Percentiles rank a stretch among this genome's conserved stretches.
Evolutionary conservation across 352 stramenopile genomes (phyloP).

Genomic region (Phytophthora megakarya): DNA sequence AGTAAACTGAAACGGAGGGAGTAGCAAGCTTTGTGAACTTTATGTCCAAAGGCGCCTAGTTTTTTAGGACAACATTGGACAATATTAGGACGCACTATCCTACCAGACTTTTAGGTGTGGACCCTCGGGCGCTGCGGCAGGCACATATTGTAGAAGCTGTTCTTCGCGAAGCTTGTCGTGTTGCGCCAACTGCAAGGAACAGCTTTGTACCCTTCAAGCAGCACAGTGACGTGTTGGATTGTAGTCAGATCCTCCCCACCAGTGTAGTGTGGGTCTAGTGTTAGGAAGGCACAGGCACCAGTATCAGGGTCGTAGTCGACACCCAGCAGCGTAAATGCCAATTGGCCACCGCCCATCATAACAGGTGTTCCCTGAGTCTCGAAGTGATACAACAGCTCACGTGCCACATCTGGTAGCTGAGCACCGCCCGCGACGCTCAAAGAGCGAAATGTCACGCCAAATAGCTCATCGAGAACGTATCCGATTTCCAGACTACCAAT

Average conservation of each 20-base stretch:
- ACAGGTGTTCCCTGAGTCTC: slow-evolving; percentile 78
- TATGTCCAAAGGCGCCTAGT: too few relatives aligned
- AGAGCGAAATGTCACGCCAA: slow-evolving; percentile 73
- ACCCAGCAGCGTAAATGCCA: slow-evolving; percentile 84
- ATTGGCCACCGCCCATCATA: slow-evolving; percentile 84
- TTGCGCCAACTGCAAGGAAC: slow-evolving; percentile 72
- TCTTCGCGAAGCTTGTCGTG: slow-evolving; percentile 58
- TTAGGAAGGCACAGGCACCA: slow-evolving; percentile 76
- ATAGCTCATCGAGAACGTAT: slow-evolving; percentile 80
- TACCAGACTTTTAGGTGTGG: too few relatives aligned
- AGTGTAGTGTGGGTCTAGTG: slow-evolving; percentile 84
- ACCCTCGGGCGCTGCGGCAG: slow-evolving; percentile 63
- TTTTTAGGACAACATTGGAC: too few relatives aligned
- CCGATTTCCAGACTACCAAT: slow-evolving; percentile 88
- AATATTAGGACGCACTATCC: too few relatives aligned
- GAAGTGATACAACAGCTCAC: slow-evolving; percentile 79
- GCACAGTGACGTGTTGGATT: slow-evolving; percentile 66
- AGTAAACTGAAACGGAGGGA: too few relatives aligned
- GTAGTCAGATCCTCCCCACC: slow-evolving; percentile 64
- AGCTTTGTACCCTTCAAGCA: slow-evolving; percentile 79
- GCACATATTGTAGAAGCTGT: slow-evolving; percentile 80
- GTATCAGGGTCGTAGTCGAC: slow-evolving; percentile 69
- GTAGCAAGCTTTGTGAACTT: too few relatives aligned
- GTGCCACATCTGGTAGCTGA: slow-evolving; percentile 61
- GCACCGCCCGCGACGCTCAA: slow-evolving; percentile 64